phyloP scores from a whole-genome alignment of 768 basidiomycete species.

The Cyclocybe cylindracea region DNA sequence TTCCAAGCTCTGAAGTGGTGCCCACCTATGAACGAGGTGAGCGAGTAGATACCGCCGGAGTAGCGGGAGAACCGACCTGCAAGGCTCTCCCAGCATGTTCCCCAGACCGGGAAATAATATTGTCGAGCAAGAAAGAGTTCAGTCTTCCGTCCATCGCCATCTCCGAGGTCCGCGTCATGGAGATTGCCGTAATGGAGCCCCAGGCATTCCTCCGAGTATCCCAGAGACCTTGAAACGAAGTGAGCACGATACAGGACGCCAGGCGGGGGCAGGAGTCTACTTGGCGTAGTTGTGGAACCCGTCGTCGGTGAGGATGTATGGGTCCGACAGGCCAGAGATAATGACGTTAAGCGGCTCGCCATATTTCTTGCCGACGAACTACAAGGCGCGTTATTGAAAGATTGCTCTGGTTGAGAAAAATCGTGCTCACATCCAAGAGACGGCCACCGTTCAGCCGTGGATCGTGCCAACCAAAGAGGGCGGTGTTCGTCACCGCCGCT shows the following conservation, averaged over 20 bases:
- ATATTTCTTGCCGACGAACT: constrained; percentile 65
- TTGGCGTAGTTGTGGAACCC: constrained; percentile 74
- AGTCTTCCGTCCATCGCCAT: constrained; percentile 69
- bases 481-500: neutral
- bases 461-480: constrained; percentile 51
- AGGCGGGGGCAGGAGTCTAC: constrained; percentile 31
- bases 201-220: constrained; percentile 81
- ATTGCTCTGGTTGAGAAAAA: neutral
- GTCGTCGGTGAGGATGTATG: constrained; percentile 71
- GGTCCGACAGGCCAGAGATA: constrained; percentile 77
- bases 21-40: constrained; percentile 50
- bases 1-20: constrained; percentile 88
- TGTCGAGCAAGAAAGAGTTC: constrained; percentile 79
- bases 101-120: constrained; percentile 74
- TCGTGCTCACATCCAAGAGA: constrained; percentile 66
- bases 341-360: constrained; percentile 89
- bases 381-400: constrained; percentile 3
- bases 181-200: constrained; percentile 75
- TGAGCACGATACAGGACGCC: neutral
- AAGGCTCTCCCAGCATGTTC: constrained; percentile 88
- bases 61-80: constrained; percentile 40
- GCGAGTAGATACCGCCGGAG: neutral
- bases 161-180: constrained; percentile 82
- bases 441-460: constrained; percentile 74
- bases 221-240: constrained; percentile 57